Conservation (phyloP, 2,329 filamentous ascomycete species). For the Alternaria sp. region DNA sequence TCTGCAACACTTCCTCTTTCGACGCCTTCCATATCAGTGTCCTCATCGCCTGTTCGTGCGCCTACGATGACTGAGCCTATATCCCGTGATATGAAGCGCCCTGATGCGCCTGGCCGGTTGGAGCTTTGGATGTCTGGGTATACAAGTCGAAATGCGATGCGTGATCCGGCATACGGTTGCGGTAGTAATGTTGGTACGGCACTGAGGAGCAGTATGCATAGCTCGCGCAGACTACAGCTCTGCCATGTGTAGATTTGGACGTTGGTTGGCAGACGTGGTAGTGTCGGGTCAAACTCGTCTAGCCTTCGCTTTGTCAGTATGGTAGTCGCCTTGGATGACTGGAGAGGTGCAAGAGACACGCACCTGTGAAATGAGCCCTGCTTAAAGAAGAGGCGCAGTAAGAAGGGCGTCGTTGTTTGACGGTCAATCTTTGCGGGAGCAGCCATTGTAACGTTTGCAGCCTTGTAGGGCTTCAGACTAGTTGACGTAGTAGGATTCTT, state of each 20-base stretch:
- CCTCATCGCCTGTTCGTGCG: slow-evolving; percentile 49
- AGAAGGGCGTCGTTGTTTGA: slow-evolving; percentile 78
- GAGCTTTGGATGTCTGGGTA: slow-evolving; percentile 74
- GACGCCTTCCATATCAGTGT: slow-evolving; percentile 25
- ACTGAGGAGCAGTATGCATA: slow-evolving; percentile 77
- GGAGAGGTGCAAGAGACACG: background rate
- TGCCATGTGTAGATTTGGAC: slow-evolving; percentile 88
- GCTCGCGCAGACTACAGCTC: slow-evolving; percentile 79
- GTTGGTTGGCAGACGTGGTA: slow-evolving; percentile 68
- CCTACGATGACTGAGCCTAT: slow-evolving; percentile 81
- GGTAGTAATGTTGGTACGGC: slow-evolving; percentile 75
- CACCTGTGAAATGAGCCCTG: slow-evolving; percentile 76
- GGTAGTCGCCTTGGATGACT: background rate
- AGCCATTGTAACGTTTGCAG: slow-evolving; percentile 42
- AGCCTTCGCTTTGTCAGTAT: slow-evolving; percentile 58
- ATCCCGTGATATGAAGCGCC: slow-evolving; percentile 78
- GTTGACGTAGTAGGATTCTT: background rate
- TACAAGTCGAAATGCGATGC: slow-evolving; percentile 86
- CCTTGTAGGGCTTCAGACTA: background rate
- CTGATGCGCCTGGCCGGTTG: slow-evolving; percentile 54
- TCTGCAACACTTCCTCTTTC: slow-evolving; percentile 35
- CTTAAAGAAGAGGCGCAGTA: slow-evolving; percentile 85
- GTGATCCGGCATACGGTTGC: slow-evolving; percentile 77
- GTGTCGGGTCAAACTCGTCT: slow-evolving; percentile 69
- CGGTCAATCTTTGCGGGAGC: slow-evolving; percentile 64